These are phyloP conservation scores for Bipolaris cookei DNA, from an alignment of 2,329 filamentous ascomycete species.

Conservation along the genomic window DNA sequence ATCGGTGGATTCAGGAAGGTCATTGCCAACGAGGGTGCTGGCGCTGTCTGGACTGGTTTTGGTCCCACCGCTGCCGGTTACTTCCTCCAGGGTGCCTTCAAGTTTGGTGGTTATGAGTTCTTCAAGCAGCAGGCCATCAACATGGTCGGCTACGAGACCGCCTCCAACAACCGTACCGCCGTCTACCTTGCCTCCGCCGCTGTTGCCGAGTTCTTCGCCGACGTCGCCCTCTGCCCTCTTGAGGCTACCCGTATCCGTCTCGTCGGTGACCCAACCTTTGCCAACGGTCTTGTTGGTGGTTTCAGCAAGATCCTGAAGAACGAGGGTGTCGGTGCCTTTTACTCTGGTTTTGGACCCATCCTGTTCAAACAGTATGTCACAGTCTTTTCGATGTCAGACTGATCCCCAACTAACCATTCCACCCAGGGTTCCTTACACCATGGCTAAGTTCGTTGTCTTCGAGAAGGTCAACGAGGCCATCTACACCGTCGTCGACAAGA, in stretches of 20 bases:
- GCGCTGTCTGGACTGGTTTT: constrained; percentile 82
- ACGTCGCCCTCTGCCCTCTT: constrained; percentile 86
- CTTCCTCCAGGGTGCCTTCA: constrained; percentile 92
- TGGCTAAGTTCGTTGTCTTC: constrained; percentile 94
- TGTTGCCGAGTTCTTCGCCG: constrained; percentile 69
- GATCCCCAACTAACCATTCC: constrained; percentile 25
- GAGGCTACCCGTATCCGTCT: constrained; percentile 94
- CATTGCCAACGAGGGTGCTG: constrained; percentile 77
- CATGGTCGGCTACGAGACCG: constrained; percentile 70
- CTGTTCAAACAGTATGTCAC: constrained; percentile 52
- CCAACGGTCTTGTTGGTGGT: constrained; percentile 77
- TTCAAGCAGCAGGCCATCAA: constrained; percentile 94
- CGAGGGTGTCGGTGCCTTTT: constrained; percentile 86
- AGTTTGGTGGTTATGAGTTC: constrained; percentile 94
- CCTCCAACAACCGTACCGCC: constrained; percentile 77
- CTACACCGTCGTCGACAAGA: constrained; percentile 74
- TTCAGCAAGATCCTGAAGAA: constrained; percentile 83
- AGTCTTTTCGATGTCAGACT: background rate
- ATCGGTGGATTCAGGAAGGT: constrained; percentile 87
- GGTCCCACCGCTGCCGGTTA: constrained; percentile 88
- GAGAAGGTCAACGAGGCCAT: constrained; percentile 82
- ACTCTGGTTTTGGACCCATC: constrained; percentile 79
- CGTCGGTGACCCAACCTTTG: constrained; percentile 85
- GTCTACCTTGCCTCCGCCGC: constrained; percentile 76
- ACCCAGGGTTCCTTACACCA: constrained; percentile 83